phyloP scores from a whole-genome alignment of 108 stramenopile genomes.

The Pseudonitzschia multiseries region DNA sequence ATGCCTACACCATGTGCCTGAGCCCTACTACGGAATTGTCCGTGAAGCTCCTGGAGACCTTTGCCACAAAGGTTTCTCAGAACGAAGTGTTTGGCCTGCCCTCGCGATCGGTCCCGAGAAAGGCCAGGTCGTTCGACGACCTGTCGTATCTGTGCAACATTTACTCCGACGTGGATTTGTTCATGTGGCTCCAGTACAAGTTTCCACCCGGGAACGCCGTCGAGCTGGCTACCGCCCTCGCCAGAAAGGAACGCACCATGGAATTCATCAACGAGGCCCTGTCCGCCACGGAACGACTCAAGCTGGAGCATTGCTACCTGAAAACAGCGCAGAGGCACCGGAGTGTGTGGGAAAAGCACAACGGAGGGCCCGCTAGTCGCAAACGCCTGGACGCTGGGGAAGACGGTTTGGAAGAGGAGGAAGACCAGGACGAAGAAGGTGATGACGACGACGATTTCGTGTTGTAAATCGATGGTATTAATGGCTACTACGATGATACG shows the following conservation, averaged over 20 bases:
- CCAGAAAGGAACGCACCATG: slow-evolving; percentile 50
- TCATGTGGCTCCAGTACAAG: slow-evolving; percentile 76
- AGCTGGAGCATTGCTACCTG: slow-evolving; percentile 55
- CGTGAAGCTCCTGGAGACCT: slow-evolving; percentile 40
- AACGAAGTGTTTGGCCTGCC: slow-evolving; percentile 50
- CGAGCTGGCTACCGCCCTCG: slow-evolving; percentile 53
- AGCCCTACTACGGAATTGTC: slow-evolving; percentile 48
- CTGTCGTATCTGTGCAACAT: slow-evolving; percentile 58
- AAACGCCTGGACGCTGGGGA: not conserved
- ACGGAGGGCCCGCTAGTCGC: slow-evolving; percentile 1
- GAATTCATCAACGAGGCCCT: slow-evolving; percentile 56
- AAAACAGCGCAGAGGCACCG: slow-evolving; percentile 32
- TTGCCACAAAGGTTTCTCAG: slow-evolving; percentile 45
- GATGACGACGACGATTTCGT: slow-evolving; percentile 1
- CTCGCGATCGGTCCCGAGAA: slow-evolving; percentile 29
- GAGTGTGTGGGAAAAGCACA: slow-evolving; percentile 27
- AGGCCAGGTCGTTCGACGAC: slow-evolving; percentile 54
- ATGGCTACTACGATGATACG: not conserved
- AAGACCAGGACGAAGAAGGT: slow-evolving; percentile 12
- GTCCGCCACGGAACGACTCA: slow-evolving; percentile 40
- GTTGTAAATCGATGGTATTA: not conserved
- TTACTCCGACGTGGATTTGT: slow-evolving; percentile 68
- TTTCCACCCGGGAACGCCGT: slow-evolving; percentile 62
- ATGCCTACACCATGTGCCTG: slow-evolving; percentile 61
- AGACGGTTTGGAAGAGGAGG: not conserved